Evolutionary conservation across 768 basidiomycete species (phyloP).

Genomic region (Rubroboletus pulcherrimus): DNA sequence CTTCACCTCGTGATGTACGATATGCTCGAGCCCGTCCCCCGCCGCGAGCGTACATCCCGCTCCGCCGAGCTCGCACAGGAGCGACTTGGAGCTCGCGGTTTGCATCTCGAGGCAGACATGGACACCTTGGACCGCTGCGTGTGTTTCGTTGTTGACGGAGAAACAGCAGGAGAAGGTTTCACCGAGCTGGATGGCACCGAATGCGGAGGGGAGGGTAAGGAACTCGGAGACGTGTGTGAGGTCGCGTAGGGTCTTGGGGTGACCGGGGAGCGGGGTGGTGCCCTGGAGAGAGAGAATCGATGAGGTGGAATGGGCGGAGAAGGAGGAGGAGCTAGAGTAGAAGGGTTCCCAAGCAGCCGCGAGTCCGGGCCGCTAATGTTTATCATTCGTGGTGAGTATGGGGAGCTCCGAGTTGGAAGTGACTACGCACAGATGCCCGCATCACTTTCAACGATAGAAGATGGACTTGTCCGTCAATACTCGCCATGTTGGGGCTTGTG

Average conservation of each 20-base stretch:
- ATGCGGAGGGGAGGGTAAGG: slow-evolving; percentile 76
- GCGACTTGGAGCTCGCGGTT: slow-evolving; percentile 62
- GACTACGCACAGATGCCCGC: slow-evolving; percentile 73
- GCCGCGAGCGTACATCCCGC: slow-evolving; percentile 43
- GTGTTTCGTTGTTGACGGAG: slow-evolving; percentile 77
- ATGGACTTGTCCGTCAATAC: slow-evolving; percentile 56
- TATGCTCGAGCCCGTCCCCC: slow-evolving; percentile 59
- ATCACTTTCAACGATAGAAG: slow-evolving; percentile 81
- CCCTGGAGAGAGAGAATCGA: slow-evolving; percentile 78
- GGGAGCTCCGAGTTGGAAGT: not conserved
- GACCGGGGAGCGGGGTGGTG: slow-evolving; percentile 59
- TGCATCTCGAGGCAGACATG: slow-evolving; percentile 81
- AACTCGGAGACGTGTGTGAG: slow-evolving; percentile 76
- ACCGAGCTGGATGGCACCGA: slow-evolving; percentile 84
- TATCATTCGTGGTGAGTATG: slow-evolving; percentile 1
- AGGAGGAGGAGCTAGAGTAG: slow-evolving; percentile 77
- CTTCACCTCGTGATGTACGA: slow-evolving; percentile 87
- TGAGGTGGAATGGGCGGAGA: slow-evolving; percentile 77
- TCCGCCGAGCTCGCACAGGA: slow-evolving; percentile 63
- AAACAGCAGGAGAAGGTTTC: slow-evolving; percentile 84
- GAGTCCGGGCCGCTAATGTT: slow-evolving; percentile 61
- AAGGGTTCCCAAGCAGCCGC: slow-evolving; percentile 82
- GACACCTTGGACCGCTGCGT: slow-evolving; percentile 58
- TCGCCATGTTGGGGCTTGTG: slow-evolving; percentile 12
- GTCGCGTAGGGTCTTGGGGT: slow-evolving; percentile 82